Conservation (phyloP, 345 rosid genomes). For the Melaleuca alternifolia region DNA sequence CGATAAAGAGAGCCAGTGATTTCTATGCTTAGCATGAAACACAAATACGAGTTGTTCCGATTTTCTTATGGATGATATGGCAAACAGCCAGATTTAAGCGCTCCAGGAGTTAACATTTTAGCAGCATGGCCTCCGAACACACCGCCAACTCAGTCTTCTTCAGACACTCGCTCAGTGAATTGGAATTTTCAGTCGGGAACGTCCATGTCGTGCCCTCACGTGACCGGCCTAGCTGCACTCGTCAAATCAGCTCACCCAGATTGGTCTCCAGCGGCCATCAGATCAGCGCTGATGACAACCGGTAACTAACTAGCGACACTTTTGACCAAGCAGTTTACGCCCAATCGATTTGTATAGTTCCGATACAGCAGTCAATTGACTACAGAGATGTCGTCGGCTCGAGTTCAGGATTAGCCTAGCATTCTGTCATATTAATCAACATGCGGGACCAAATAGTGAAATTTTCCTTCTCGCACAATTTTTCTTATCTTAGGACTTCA, state of each 20-base stretch:
- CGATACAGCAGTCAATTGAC: background rate
- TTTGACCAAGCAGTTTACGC: background rate
- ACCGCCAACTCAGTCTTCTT: slow-evolving; percentile 22
- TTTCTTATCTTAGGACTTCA: background rate
- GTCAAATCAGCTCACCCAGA: slow-evolving; percentile 49
- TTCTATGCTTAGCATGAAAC: background rate
- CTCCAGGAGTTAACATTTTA: slow-evolving; percentile 56
- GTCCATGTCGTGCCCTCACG: slow-evolving; percentile 77
- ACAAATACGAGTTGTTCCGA: background rate
- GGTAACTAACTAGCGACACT: slow-evolving; percentile 9
- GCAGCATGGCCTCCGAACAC: slow-evolving; percentile 72
- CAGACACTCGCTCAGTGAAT: slow-evolving; percentile 17
- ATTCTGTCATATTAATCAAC: background rate
- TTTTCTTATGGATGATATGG: background rate
- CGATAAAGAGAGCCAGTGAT: background rate
- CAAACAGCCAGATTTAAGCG: slow-evolving; percentile 58
- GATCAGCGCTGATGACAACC: slow-evolving; percentile 72
- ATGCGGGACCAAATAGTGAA: background rate
- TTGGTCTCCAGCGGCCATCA: slow-evolving; percentile 69
- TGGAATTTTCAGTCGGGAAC: slow-evolving; percentile 72
- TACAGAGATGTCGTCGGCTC: background rate
- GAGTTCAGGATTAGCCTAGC: background rate
- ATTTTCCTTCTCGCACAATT: background rate
- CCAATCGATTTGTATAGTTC: background rate
- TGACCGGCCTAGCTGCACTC: slow-evolving; percentile 51